These are phyloP conservation scores for Wickerhamomyces subpelliculosus DNA, from an alignment of 805 yeast genomes.

Conservation along the genomic window DNA sequence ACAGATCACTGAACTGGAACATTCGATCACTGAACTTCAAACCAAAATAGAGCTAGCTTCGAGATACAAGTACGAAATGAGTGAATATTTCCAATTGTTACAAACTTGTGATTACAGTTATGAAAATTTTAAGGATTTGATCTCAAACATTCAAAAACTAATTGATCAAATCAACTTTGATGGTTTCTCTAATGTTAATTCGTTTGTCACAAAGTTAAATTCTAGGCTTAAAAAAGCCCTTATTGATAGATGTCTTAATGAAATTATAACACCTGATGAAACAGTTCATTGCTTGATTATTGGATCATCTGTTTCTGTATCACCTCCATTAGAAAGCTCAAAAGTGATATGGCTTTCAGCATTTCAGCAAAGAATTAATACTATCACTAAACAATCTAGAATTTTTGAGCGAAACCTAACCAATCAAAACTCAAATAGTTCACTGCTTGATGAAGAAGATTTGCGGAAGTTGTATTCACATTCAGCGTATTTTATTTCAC, in stretches of 20 bases:
- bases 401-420: constrained; percentile 15
- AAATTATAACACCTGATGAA: constrained; percentile 22
- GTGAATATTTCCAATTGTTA: constrained; percentile 17
- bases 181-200: constrained; percentile 27
- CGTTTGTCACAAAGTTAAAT: constrained; percentile 30
- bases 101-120: constrained; percentile 20
- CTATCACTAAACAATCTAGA: constrained; percentile 21
- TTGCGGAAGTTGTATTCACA: constrained; percentile 5
- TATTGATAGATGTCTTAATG: constrained; percentile 16
- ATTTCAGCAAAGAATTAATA: constrained; percentile 19
- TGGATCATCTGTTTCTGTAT: constrained; percentile 27
- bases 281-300: too few species aligned
- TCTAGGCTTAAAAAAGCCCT: constrained; percentile 22
- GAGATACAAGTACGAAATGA: constrained; percentile 22
- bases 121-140: constrained; percentile 8
- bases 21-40: constrained; percentile 23
- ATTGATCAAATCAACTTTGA: constrained; percentile 30
- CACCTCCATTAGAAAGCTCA: constrained; percentile 34
- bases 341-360: constrained; percentile 24
- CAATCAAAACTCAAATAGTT: too few species aligned
- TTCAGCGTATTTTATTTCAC: constrained; percentile 16
- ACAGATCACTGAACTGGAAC: constrained; percentile 26
- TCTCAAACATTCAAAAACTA: constrained; percentile 27
- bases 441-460: background rate
- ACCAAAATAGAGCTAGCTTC: constrained; percentile 24